These are phyloP conservation scores for Alternaria triticimaculans DNA, from an alignment of 2,329 filamentous ascomycete genomes.

Conservation along the genomic window DNA sequence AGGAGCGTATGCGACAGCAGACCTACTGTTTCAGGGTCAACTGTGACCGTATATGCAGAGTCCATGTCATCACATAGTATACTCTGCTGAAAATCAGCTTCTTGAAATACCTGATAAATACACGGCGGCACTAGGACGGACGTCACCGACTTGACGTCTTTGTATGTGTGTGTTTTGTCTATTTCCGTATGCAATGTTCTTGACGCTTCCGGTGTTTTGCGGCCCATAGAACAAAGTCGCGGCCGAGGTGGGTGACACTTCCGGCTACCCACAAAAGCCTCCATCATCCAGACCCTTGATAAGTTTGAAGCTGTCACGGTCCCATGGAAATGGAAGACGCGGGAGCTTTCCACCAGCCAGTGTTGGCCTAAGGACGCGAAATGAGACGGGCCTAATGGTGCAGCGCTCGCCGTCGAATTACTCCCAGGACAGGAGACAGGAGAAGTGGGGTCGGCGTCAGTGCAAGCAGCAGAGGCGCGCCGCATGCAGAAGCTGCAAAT, in stretches of 20 bases:
- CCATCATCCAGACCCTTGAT: background rate
- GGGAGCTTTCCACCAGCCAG: background rate
- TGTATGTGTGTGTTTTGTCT: background rate
- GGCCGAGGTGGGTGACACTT: background rate
- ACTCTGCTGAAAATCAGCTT: background rate
- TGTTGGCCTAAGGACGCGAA: background rate
- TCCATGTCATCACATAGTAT: background rate
- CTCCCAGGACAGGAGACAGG: background rate
- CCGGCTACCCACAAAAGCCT: background rate
- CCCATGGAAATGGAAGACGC: background rate
- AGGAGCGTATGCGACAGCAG: background rate
- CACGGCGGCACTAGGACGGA: background rate
- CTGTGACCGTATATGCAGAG: background rate
- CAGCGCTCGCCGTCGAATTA: background rate
- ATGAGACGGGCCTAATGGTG: background rate
- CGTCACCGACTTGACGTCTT: background rate
- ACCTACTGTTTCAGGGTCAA: background rate
- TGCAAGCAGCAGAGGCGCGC: conserved; percentile 1
- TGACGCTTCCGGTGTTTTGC: conserved; percentile 1
- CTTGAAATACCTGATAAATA: background rate
- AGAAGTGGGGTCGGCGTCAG: conserved; percentile 8
- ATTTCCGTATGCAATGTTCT: background rate
- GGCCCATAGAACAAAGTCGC: background rate
- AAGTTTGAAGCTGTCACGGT: background rate
- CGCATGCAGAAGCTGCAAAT: background rate